A percentile compares a stretch with the other conserved stretches of the same genome.
Conservation (phyloP, 768 basidiomycete species). For the Sutorius australiensis region DNA sequence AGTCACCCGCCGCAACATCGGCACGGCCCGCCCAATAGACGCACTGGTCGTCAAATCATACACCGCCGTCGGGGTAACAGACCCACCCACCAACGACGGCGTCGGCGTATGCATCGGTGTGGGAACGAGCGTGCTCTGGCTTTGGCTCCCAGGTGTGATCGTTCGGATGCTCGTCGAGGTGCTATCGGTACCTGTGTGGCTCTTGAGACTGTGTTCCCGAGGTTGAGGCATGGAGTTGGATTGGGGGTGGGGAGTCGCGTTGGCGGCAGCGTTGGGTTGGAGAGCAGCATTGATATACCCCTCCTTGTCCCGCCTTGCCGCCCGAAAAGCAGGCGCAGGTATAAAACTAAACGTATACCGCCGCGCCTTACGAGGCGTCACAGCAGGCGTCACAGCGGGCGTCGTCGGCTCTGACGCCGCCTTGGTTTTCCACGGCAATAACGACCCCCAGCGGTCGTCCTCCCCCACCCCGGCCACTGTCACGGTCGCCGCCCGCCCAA, state of each 20-base stretch:
- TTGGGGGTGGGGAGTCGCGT: too few relatives aligned
- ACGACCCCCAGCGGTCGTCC: constrained; percentile 15
- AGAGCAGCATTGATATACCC: too few relatives aligned
- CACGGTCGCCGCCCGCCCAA: too few relatives aligned
- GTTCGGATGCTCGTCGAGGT: constrained; percentile 21
- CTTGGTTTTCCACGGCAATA: constrained; percentile 24
- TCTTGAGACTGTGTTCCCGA: not conserved
- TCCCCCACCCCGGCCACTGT: too few relatives aligned
- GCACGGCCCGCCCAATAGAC: constrained; percentile 11
- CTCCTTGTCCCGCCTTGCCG: too few relatives aligned
- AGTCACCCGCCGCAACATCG: constrained; percentile 20
- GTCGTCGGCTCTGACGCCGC: not conserved
- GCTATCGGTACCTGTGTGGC: constrained; percentile 12
- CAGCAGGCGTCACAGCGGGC: not conserved
- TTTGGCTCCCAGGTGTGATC: constrained; percentile 19
- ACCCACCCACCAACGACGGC: too few relatives aligned
- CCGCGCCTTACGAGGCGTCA: constrained; percentile 10
- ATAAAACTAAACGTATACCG: constrained; percentile 28
- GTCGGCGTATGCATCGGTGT: not conserved
- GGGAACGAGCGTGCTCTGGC: constrained; percentile 16
- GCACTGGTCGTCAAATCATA: constrained; percentile 8
- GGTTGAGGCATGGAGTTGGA: not conserved
- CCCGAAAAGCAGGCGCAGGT: constrained; percentile 14
- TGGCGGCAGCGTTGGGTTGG: too few relatives aligned
- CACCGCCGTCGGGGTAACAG: not conserved